Evolutionary conservation across 495 filamentous ascomycete species (phyloP).

Genomic region (Sphaerosporella brunnea): DNA sequence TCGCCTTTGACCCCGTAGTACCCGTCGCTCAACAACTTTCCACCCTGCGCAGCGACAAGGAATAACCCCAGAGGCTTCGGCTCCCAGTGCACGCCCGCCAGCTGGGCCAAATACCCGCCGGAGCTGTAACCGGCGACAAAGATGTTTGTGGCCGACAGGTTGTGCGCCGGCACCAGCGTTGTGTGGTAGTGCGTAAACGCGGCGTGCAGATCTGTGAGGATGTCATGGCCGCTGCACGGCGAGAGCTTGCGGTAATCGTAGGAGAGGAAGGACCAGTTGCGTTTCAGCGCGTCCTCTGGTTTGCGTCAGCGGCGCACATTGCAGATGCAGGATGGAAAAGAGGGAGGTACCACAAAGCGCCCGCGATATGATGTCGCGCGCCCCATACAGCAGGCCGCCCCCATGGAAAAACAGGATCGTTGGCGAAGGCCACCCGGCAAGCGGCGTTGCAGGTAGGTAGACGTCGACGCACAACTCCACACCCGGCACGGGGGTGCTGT

Average conservation of each 20-base stretch:
- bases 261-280: conserved; percentile 14
- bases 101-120: conserved; percentile 15
- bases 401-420: conserved; percentile 2
- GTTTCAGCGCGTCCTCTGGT: not conserved
- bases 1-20: not conserved
- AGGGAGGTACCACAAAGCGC: not conserved
- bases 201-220: conserved; percentile 11
- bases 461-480: not conserved
- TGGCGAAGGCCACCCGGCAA: not conserved
- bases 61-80: conserved; percentile 10
- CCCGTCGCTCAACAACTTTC: not conserved
- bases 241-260: conserved; percentile 20
- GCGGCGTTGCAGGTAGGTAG: not conserved
- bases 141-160: conserved; percentile 1
- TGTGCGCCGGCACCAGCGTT: conserved; percentile 3
- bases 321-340: not conserved
- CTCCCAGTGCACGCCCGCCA: conserved; percentile 10
- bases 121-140: conserved; percentile 16
- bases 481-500: not conserved
- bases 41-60: conserved; percentile 2
- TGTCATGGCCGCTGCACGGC: conserved; percentile 14
- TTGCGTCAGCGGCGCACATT: not conserved
- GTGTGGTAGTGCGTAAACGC: conserved; percentile 12
- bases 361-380: not conserved
- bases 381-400: not conserved